Percentiles rank a stretch among this genome's conserved stretches.
Conservation (phyloP, 805 yeast genomes). For the Diddensiella santjacobensis region DNA sequence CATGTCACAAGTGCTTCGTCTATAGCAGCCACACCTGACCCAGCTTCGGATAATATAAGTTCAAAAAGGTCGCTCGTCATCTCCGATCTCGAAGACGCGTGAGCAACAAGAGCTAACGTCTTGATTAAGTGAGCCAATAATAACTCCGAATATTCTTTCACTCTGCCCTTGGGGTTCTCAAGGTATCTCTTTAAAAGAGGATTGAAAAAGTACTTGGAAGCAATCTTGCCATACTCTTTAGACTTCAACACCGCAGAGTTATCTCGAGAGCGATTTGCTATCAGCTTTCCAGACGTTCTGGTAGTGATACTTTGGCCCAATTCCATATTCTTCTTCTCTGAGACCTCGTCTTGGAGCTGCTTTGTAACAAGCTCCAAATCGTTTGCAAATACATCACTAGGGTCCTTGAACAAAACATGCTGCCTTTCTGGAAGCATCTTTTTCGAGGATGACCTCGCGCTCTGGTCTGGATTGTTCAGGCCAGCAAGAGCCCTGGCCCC, state of each 20-base stretch:
- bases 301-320: not conserved
- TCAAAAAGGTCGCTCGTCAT: constrained; percentile 54
- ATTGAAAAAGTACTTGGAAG: constrained; percentile 46
- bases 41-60: constrained; percentile 20
- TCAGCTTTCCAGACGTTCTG: not conserved
- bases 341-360: constrained; percentile 19
- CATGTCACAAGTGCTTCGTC: constrained; percentile 33
- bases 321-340: not conserved
- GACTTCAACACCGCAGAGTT: not conserved
- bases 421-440: constrained; percentile 44
- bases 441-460: constrained; percentile 39
- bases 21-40: constrained; percentile 20
- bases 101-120: constrained; percentile 54
- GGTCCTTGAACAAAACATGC: constrained; percentile 42
- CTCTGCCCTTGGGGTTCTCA: constrained; percentile 40
- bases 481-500: constrained; percentile 74
- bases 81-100: constrained; percentile 55
- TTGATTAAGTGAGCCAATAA: constrained; percentile 56
- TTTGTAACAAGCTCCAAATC: constrained; percentile 16
- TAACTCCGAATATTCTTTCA: constrained; percentile 51
- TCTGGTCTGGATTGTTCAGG: constrained; percentile 48
- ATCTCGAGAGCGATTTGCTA: not conserved
- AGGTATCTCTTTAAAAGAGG: constrained; percentile 52
- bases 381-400: constrained; percentile 2
- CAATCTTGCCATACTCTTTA: constrained; percentile 41